Evolutionary conservation across 225 moss, liverwort and hornwort species (phyloP).

Genomic region (Takakia lepidozioides): DNA sequence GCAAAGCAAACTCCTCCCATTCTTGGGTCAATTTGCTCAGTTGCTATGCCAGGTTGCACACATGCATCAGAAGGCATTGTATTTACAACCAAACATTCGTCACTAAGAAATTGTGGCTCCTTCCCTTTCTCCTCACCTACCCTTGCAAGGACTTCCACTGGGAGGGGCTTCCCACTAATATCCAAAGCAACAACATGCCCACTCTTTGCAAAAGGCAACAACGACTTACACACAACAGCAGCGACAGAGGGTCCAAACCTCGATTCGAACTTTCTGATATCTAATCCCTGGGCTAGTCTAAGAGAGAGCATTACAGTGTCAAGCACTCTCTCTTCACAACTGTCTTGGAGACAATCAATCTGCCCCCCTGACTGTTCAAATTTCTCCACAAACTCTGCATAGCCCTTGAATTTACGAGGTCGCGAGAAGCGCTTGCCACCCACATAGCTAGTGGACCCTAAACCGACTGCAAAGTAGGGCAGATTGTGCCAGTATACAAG

Average conservation of each 20-base stretch:
- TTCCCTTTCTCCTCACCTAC: no score
- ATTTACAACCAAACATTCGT: no score
- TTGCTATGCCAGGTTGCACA: background rate
- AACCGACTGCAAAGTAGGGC: conserved; percentile 86
- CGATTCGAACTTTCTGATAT: conserved; percentile 32
- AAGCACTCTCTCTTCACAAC: conserved; percentile 52
- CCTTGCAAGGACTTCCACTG: conserved; percentile 1
- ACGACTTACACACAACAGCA: conserved; percentile 28
- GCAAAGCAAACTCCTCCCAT: conserved; percentile 3
- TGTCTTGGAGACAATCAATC: conserved; percentile 22
- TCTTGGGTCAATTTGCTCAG: background rate
- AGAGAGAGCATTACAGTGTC: conserved; percentile 85
- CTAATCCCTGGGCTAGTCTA: conserved; percentile 65
- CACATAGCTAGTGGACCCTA: conserved; percentile 87
- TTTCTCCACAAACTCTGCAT: conserved; percentile 48
- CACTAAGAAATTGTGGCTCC: no score
- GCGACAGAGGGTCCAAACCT: conserved; percentile 45
- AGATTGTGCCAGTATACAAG: conserved; percentile 84
- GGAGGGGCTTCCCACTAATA: conserved; percentile 16
- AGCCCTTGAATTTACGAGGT: conserved; percentile 67
- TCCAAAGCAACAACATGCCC: conserved; percentile 55
- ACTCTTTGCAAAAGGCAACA: conserved; percentile 51
- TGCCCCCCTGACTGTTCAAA: conserved; percentile 26
- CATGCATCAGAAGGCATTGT: no score
- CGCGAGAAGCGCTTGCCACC: conserved; percentile 61